Conservation (phyloP, 306 rosid species). For the Urtica urens region DNA sequence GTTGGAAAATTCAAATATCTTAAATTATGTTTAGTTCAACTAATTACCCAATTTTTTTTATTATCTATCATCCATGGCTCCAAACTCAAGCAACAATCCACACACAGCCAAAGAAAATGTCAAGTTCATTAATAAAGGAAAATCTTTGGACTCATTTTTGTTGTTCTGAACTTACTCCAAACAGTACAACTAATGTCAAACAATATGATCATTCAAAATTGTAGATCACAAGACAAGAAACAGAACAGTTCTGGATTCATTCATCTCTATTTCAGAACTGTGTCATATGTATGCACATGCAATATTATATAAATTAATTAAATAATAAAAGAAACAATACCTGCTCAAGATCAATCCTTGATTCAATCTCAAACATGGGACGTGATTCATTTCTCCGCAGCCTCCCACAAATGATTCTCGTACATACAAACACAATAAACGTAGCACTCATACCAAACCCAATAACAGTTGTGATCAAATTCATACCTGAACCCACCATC, state of each 20-base stretch:
- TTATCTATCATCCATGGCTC: constrained; percentile 19
- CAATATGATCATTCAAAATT: background rate
- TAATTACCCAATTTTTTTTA: no score
- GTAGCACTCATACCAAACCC: constrained; percentile 96
- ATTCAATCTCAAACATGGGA: constrained; percentile 46
- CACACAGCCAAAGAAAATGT: constrained; percentile 3
- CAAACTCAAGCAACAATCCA: constrained; percentile 6
- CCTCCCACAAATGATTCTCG: constrained; percentile 92
- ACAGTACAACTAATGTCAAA: no score
- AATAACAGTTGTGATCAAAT: constrained; percentile 61
- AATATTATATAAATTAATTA: background rate
- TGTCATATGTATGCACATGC: no score
- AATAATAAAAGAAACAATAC: constrained; percentile 33
- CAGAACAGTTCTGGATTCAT: no score
- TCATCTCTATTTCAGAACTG: background rate
- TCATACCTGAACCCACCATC: constrained; percentile 40
- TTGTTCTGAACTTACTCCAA: no score
- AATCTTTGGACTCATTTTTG: no score
- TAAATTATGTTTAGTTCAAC: no score
- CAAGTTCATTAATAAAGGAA: constrained; percentile 3
- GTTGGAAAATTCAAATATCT: no score
- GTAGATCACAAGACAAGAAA: background rate
- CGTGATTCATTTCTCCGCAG: constrained; percentile 35
- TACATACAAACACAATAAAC: constrained; percentile 82
- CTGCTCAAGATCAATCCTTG: constrained; percentile 68